A percentile compares a stretch with the other conserved stretches of the same genome.
Conservation (phyloP, 2,329 filamentous ascomycete species). For the Alternaria gansuensis region DNA sequence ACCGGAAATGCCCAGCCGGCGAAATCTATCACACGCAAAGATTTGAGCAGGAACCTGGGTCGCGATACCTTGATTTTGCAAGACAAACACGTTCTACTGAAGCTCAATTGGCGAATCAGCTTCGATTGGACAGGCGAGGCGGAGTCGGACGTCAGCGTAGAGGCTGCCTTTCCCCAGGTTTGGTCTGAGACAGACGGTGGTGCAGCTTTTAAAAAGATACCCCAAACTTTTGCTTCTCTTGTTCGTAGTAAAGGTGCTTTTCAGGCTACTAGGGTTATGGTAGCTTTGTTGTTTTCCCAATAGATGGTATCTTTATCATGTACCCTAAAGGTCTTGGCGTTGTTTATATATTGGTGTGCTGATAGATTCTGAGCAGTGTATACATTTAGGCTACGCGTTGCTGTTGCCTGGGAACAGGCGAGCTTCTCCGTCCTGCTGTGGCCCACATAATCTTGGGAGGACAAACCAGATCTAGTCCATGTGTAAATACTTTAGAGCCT, state of each 20-base stretch:
- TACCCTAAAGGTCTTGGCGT: background rate
- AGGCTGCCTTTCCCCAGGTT: constrained; percentile 66
- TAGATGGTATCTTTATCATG: constrained; percentile 1
- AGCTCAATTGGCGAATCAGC: constrained; percentile 69
- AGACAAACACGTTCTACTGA: constrained; percentile 56
- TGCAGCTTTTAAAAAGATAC: constrained; percentile 65
- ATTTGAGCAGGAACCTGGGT: constrained; percentile 61
- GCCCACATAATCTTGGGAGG: background rate
- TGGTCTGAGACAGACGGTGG: constrained; percentile 68
- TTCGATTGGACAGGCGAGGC: constrained; percentile 80
- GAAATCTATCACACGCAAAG: constrained; percentile 49
- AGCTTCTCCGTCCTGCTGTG: background rate
- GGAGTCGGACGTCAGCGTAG: constrained; percentile 64
- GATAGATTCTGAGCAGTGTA: background rate
- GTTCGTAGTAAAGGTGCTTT: constrained; percentile 65
- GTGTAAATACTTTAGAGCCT: background rate
- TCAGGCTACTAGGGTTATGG: constrained; percentile 66
- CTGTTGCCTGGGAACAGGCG: background rate
- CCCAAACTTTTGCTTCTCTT: constrained; percentile 68
- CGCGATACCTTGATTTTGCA: constrained; percentile 40
- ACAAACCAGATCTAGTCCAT: background rate
- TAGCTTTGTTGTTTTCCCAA: constrained; percentile 63
- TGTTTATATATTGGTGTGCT: background rate
- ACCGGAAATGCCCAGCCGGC: constrained; percentile 34
- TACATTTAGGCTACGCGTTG: background rate